Evolutionary conservation across 2,329 filamentous ascomycete species (phyloP).

Genomic region (Colletotrichum theobromicola): DNA sequence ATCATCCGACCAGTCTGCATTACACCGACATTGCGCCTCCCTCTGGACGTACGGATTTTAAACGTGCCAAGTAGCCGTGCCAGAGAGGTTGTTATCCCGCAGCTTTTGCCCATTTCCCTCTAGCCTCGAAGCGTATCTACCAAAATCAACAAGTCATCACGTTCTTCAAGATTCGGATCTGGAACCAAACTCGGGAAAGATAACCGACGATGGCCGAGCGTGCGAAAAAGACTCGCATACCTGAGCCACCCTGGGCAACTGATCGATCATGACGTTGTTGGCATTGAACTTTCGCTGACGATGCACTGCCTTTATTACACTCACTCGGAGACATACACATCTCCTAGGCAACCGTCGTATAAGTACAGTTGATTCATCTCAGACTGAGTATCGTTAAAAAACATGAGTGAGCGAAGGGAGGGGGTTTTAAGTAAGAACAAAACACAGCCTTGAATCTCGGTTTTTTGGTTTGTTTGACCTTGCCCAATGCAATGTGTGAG

Average conservation of each 20-base stretch:
- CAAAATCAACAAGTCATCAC: neutral
- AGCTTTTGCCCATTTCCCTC: neutral
- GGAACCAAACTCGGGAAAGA: neutral
- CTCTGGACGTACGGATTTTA: neutral
- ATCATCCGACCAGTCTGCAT: neutral
- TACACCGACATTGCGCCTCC: neutral
- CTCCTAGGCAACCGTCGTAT: neutral
- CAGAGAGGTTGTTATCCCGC: neutral
- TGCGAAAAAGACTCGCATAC: neutral
- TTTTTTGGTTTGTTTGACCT: neutral
- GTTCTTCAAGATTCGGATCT: neutral
- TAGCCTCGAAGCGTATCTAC: neutral
- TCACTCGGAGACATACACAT: neutral
- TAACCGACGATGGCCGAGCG: neutral
- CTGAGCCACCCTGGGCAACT: neutral
- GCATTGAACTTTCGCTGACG: neutral
- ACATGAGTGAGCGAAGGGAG: neutral
- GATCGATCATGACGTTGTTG: neutral
- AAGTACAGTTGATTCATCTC: constrained; percentile 19
- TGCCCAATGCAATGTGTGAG: constrained; percentile 13
- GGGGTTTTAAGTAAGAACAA: neutral
- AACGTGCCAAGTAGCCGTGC: neutral
- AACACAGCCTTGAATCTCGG: neutral
- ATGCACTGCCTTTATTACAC: neutral
- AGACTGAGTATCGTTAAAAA: constrained; percentile 11